A percentile compares a stretch with the other conserved stretches of the same genome.
These are phyloP conservation scores for Amaranthus hypochondriacus DNA, from an alignment of 148 eudicot genomes.

Conservation along the genomic window DNA sequence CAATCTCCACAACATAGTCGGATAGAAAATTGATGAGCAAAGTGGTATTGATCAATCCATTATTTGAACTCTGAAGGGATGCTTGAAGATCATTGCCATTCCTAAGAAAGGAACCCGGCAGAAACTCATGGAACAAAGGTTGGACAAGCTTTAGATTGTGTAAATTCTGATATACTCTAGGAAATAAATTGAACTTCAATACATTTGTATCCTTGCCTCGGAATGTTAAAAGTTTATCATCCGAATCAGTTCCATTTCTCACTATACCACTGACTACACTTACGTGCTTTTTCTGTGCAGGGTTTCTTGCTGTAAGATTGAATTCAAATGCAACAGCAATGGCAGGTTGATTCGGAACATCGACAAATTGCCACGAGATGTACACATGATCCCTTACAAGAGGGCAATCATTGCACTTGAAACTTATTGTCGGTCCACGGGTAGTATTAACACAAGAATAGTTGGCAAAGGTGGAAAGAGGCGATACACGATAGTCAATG, in stretches of 20 bases:
- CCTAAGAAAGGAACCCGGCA: conserved; percentile 65
- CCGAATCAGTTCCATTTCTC: conserved; percentile 49
- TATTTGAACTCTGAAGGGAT: conserved; percentile 56
- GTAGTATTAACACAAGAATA: conserved; percentile 77
- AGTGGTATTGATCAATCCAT: conserved; percentile 76
- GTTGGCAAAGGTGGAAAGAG: conserved; percentile 61
- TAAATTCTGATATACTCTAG: conserved; percentile 58
- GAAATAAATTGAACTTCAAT: conserved; percentile 87
- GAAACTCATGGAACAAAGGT: conserved; percentile 83
- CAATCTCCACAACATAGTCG: conserved; percentile 62
- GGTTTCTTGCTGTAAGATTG: conserved; percentile 71
- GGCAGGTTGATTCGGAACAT: conserved; percentile 78
- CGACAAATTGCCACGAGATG: conserved; percentile 83
- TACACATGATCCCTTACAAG: conserved; percentile 49
- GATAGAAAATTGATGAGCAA: conserved; percentile 66
- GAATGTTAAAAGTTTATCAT: conserved; percentile 47
- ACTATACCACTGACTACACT: conserved; percentile 74
- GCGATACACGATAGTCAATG: conserved; percentile 48
- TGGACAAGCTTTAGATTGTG: conserved; percentile 77
- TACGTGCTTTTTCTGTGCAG: conserved; percentile 42
- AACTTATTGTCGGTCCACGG: conserved; percentile 59
- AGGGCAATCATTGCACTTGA: conserved; percentile 60
- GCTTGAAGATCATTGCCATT: conserved; percentile 56
- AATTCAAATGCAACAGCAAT: conserved; percentile 84
- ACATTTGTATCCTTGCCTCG: conserved; percentile 69